phyloP scores from a whole-genome alignment of 2,329 filamentous ascomycete genomes.

The Xylariaceae sp. region DNA sequence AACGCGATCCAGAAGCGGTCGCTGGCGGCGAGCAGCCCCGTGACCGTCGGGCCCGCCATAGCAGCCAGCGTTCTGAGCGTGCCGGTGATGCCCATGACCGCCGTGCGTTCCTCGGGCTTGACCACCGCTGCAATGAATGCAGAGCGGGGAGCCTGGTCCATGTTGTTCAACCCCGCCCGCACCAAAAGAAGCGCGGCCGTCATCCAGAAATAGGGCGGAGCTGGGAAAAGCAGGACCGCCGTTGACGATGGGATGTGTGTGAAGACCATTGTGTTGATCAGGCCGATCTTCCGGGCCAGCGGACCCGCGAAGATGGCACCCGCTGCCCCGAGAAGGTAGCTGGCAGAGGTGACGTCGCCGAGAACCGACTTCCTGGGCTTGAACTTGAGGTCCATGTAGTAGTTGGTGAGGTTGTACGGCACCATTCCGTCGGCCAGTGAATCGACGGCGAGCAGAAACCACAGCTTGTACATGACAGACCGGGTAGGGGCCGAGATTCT shows the following conservation, averaged over 20 bases:
- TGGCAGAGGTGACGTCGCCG: slow-evolving; percentile 49
- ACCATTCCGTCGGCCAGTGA: slow-evolving; percentile 60
- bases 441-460: slow-evolving; percentile 57
- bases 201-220: slow-evolving; percentile 41
- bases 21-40: slow-evolving; percentile 45
- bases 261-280: slow-evolving; percentile 59
- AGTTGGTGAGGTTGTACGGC: slow-evolving; percentile 48
- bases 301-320: slow-evolving; percentile 51
- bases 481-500: slow-evolving; percentile 52
- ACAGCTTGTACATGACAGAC: slow-evolving; percentile 54
- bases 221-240: slow-evolving; percentile 52
- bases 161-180: slow-evolving; percentile 55
- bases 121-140: slow-evolving; percentile 62
- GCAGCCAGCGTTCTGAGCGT: slow-evolving; percentile 54
- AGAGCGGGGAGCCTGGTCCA: slow-evolving; percentile 61
- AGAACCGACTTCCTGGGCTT: slow-evolving; percentile 47
- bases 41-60: slow-evolving; percentile 45
- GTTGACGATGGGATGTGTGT: slow-evolving; percentile 55
- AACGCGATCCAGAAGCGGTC: slow-evolving; percentile 56
- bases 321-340: slow-evolving; percentile 46
- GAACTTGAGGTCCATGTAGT: slow-evolving; percentile 51
- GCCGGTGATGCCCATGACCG: slow-evolving; percentile 61
- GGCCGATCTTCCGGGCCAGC: slow-evolving; percentile 47
- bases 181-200: slow-evolving; percentile 50
- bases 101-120: slow-evolving; percentile 56